Percentiles rank a stretch among this genome's conserved stretches.
Conservation (phyloP, 2,329 filamentous ascomycete species). For the Penicillium sp. region DNA sequence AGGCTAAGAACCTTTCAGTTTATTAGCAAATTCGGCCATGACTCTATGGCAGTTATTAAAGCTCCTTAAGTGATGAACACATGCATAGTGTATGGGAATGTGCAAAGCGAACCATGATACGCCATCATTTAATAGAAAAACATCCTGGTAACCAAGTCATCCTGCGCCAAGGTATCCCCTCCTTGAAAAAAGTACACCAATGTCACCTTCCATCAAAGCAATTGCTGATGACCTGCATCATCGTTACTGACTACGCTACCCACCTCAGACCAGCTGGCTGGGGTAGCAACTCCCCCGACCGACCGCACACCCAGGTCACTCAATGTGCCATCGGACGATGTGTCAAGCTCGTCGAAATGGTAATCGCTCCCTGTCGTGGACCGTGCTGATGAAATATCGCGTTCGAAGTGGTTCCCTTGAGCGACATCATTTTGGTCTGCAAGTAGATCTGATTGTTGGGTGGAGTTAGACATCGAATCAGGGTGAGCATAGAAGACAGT, state of each 20-base stretch:
- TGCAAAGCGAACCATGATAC: no score
- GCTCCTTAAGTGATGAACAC: no score
- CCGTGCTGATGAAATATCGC: constrained; percentile 31
- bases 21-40: no score
- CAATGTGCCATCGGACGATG: constrained; percentile 35
- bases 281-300: constrained; percentile 32
- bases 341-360: constrained; percentile 33
- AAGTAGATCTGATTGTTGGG: constrained; percentile 14
- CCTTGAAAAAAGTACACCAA: not conserved
- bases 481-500: constrained; percentile 34
- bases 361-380: constrained; percentile 36
- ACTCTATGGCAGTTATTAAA: no score
- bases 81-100: no score
- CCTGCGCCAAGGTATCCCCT: constrained; percentile 4
- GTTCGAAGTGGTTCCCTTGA: constrained; percentile 12
- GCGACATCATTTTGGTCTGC: constrained; percentile 10
- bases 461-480: constrained; percentile 16
- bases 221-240: constrained; percentile 28
- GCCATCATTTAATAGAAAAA: no score
- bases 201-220: constrained; percentile 12
- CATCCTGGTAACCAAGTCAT: not conserved
- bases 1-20: no score
- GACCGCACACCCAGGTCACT: constrained; percentile 35
- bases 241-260: constrained; percentile 42
- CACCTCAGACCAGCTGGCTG: constrained; percentile 43